Conservation (phyloP, 164 flowering plant species). For the Macadamia integrifolia region DNA sequence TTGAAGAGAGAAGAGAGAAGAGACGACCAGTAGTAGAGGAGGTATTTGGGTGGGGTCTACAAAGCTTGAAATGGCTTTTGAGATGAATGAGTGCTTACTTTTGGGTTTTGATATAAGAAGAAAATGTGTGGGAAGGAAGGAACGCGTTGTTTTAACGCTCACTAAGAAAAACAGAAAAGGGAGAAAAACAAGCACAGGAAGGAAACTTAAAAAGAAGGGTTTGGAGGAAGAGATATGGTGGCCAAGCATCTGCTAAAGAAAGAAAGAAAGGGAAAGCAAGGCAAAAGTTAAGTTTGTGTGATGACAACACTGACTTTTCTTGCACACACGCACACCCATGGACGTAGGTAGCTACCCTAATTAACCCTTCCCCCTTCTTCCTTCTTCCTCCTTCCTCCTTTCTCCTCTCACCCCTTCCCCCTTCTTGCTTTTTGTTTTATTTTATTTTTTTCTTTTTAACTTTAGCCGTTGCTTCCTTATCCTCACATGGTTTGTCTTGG, state of each 20-base stretch:
- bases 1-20: neutral
- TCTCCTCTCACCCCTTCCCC: no score
- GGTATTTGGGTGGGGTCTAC: constrained; percentile 25
- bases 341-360: neutral
- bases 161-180: constrained; percentile 18
- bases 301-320: constrained; percentile 40
- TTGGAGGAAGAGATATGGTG: constrained; percentile 34
- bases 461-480: constrained; percentile 25
- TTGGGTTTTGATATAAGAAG: constrained; percentile 31
- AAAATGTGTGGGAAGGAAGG: constrained; percentile 47
- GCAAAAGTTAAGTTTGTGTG: constrained; percentile 7
- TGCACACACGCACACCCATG: constrained; percentile 44
- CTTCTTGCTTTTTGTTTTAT: constrained; percentile 3
- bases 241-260: constrained; percentile 57
- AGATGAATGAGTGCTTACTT: constrained; percentile 57
- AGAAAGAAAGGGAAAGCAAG: constrained; percentile 8
- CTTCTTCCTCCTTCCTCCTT: neutral
- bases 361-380: neutral
- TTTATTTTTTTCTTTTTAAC: constrained; percentile 9
- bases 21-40: neutral
- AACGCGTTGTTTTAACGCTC: constrained; percentile 75
- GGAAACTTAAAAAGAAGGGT: constrained; percentile 31
- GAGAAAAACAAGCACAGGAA: constrained; percentile 17
- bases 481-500: constrained; percentile 26
- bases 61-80: constrained; percentile 27